A percentile compares a stretch with the other conserved stretches of the same genome.
Conservation (phyloP, 768 basidiomycete genomes). For the Agrocybe praecox region DNA sequence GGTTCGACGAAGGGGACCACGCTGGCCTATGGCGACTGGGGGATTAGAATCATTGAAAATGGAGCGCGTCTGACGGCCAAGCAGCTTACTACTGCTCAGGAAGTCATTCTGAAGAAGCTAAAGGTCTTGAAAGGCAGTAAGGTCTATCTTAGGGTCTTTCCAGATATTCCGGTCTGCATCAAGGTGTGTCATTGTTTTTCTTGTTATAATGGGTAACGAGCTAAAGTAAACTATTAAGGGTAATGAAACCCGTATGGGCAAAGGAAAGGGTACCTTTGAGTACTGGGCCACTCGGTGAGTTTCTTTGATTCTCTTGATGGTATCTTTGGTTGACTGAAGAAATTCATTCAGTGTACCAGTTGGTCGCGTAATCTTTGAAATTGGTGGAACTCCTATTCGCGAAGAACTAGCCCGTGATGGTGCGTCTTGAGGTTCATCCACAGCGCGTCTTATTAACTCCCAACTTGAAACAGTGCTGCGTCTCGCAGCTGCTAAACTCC, state of each 20-base stretch:
- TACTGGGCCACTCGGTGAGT: conserved; percentile 92
- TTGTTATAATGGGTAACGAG: not conserved
- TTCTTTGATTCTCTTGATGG: not conserved
- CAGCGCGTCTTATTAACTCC: too few species aligned
- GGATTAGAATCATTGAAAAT: too few species aligned
- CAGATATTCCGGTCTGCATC: conserved; percentile 95
- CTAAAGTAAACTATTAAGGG: too few species aligned
- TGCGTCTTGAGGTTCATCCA: too few species aligned
- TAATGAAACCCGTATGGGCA: conserved; percentile 99
- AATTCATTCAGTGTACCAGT: conserved; percentile 71
- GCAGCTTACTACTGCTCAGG: too few species aligned
- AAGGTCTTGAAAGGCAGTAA: too few species aligned
- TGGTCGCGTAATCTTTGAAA: conserved; percentile 92
- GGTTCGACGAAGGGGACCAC: too few species aligned
- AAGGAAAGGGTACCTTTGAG: conserved; percentile 97
- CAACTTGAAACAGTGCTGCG: conserved; percentile 67
- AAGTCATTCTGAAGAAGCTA: too few species aligned
- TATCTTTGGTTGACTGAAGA: not conserved
- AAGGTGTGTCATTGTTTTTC: conserved; percentile 59
- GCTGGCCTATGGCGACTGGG: too few species aligned
- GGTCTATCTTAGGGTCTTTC: conserved; percentile 88
- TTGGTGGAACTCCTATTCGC: conserved; percentile 90
- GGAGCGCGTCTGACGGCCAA: too few species aligned
- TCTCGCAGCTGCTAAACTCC: conserved; percentile 86
- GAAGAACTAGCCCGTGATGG: too few species aligned